phyloP scores from a whole-genome alignment of 1,284 basidiomycete genomes.

The Trichosporon sp. region DNA sequence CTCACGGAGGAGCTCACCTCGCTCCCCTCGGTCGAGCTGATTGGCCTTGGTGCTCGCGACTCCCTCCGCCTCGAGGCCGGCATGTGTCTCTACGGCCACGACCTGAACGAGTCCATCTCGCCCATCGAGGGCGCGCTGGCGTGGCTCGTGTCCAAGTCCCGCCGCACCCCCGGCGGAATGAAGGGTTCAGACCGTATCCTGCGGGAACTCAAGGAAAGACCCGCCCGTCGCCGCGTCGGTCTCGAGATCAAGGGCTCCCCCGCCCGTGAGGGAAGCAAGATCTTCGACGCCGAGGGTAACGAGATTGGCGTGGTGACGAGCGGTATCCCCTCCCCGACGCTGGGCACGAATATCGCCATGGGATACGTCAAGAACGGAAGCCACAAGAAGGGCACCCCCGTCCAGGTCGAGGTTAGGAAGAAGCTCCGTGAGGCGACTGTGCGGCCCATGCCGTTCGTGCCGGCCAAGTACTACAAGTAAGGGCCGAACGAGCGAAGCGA shows the following conservation, averaged over 20 bases:
- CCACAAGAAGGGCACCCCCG: conserved; percentile 87
- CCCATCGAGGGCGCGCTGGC: conserved; percentile 88
- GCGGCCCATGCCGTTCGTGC: conserved; percentile 57
- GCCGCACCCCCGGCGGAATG: conserved; percentile 69
- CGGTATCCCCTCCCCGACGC: conserved; percentile 90
- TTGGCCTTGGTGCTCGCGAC: conserved; percentile 91
- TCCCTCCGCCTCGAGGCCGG: conserved; percentile 92
- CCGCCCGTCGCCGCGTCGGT: conserved; percentile 78
- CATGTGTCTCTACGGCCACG: conserved; percentile 97
- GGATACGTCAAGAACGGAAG: conserved; percentile 78
- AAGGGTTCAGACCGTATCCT: conserved; percentile 80
- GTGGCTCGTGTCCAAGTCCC: conserved; percentile 91
- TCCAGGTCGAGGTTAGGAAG: conserved; percentile 57
- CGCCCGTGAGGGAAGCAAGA: conserved; percentile 82
- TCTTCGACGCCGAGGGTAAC: conserved; percentile 64
- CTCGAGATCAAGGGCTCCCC: conserved; percentile 81
- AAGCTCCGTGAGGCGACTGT: conserved; percentile 54
- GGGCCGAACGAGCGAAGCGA: background rate
- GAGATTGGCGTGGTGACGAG: conserved; percentile 80
- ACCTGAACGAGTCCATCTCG: conserved; percentile 81
- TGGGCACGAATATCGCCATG: conserved; percentile 94
- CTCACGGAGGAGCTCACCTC: conserved; percentile 69
- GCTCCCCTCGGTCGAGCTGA: conserved; percentile 73
- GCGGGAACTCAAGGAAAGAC: conserved; percentile 78
- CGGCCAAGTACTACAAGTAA: conserved; percentile 56